Conservation (phyloP, 352 stramenopile species). For the Aphanomyces cochlioides region DNA sequence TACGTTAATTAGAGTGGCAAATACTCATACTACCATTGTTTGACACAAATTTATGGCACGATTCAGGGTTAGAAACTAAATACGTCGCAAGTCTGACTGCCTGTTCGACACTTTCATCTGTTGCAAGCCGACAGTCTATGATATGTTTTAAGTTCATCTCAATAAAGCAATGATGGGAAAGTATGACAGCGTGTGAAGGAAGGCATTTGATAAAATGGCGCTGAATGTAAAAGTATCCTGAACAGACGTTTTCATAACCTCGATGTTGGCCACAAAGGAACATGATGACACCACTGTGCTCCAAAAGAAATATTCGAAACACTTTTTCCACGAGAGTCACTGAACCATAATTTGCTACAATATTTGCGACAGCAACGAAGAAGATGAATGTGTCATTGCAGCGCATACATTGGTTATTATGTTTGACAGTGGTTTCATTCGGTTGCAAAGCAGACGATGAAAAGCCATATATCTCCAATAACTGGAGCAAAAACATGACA, state of each 20-base stretch:
- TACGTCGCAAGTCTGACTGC: constrained; percentile 1
- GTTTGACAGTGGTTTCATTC: neutral
- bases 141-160: constrained; percentile 11
- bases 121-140: neutral
- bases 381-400: constrained; percentile 12
- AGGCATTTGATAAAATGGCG: neutral
- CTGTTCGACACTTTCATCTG: constrained; percentile 21
- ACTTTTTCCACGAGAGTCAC: neutral
- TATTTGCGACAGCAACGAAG: constrained; percentile 11
- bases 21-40: constrained; percentile 11
- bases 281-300: constrained; percentile 21
- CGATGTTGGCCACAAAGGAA: constrained; percentile 22
- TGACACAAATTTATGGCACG: constrained; percentile 19
- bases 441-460: neutral
- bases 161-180: constrained; percentile 18
- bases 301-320: constrained; percentile 21
- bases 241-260: constrained; percentile 16
- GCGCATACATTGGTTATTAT: constrained; percentile 7
- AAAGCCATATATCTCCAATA: constrained; percentile 20
- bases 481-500: constrained; percentile 12
- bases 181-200: constrained; percentile 14
- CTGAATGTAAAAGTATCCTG: constrained; percentile 11
- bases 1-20: neutral
- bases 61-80: constrained; percentile 4
- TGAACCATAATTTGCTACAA: constrained; percentile 13